phyloP scores from a whole-genome alignment of 306 rosid genomes.

The Trifolium dubium region DNA sequence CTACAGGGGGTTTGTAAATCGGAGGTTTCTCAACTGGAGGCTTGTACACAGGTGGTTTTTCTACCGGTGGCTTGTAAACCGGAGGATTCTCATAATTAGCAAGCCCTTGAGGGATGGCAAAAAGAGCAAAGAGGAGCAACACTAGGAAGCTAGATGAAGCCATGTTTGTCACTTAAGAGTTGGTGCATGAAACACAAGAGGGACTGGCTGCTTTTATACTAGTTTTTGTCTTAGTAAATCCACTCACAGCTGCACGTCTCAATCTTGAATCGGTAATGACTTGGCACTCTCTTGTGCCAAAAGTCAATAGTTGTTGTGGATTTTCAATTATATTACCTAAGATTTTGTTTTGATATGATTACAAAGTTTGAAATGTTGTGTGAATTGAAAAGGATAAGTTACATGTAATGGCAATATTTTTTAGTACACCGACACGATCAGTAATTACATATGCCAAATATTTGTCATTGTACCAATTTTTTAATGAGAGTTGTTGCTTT shows the following conservation, averaged over 20 bases:
- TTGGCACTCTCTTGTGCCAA: not conserved
- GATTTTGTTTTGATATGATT: not conserved
- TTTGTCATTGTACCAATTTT: not conserved
- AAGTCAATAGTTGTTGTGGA: not conserved
- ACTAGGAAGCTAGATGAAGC: constrained; percentile 19
- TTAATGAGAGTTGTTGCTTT: not conserved
- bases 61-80: not conserved
- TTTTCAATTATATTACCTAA: not conserved
- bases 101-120: constrained; percentile 18
- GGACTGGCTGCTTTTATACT: not conserved
- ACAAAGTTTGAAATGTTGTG: not conserved
- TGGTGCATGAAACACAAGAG: not conserved
- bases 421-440: not conserved
- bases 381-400: not conserved
- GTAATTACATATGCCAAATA: not conserved
- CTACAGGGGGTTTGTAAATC: not conserved
- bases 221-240: not conserved
- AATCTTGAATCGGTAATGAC: not conserved
- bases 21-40: not conserved
- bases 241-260: not conserved
- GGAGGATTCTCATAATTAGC: constrained; percentile 7
- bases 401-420: not conserved
- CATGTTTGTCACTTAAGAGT: not conserved
- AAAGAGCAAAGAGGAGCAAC: constrained; percentile 10
- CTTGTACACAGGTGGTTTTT: not conserved